These are phyloP conservation scores for Fusarium floridanum DNA, from an alignment of 2,329 filamentous ascomycete genomes.

Conservation along the genomic window DNA sequence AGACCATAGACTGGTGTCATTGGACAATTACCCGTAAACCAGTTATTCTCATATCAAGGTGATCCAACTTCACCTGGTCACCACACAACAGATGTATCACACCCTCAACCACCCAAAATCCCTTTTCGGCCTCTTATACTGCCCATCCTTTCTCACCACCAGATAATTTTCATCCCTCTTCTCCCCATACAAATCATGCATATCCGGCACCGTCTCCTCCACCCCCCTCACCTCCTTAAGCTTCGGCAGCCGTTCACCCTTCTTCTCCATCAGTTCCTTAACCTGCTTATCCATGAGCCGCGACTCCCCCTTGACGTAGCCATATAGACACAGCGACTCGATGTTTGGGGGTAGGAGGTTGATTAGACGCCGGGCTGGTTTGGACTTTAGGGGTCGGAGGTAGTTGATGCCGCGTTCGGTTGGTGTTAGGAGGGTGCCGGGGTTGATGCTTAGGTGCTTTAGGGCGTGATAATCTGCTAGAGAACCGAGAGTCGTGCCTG, in stretches of 20 bases:
- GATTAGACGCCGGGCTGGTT: neutral
- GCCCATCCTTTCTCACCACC: neutral
- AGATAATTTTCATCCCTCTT: neutral
- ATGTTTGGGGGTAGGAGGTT: neutral
- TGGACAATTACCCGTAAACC: neutral
- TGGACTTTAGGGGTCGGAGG: neutral
- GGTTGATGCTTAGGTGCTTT: neutral
- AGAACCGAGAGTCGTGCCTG: neutral
- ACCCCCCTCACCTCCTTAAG: neutral
- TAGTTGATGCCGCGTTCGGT: neutral
- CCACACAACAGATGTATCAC: neutral
- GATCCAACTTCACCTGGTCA: neutral
- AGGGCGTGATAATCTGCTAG: neutral
- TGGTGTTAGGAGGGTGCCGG: neutral
- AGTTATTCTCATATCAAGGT: neutral
- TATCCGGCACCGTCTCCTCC: neutral
- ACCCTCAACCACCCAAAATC: neutral
- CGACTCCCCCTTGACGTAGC: neutral
- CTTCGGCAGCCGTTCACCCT: neutral
- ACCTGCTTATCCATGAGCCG: neutral
- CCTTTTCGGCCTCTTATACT: neutral
- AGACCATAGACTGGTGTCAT: neutral
- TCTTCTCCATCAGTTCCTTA: neutral
- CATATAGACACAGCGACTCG: neutral
- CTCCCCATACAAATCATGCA: neutral